Evolutionary conservation across 768 basidiomycete species (phyloP), one percentile per base, ranked within the genome.

Genomic region (Mycena albidolilacea): DNA sequence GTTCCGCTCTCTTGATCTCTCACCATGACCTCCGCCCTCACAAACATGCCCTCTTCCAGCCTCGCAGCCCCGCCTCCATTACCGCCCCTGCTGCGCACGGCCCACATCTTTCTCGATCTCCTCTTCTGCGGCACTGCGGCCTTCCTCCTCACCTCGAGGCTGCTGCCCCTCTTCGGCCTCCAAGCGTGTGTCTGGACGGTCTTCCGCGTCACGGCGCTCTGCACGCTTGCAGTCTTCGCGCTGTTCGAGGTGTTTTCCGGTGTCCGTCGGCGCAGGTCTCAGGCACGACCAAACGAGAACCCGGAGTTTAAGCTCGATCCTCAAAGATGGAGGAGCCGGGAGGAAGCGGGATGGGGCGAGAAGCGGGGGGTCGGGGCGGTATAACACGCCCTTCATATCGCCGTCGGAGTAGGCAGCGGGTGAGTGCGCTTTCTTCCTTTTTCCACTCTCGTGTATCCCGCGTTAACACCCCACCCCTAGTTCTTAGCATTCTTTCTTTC

Each of bases 131-230:
- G 11, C 5, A 43, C 63, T 9, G 9, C 46, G 0, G 63, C 73
- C 6, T 71, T 74, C 48, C 38, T 70, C 21, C 65, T 70, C 65
- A 74, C 73, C 17, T 55, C 44, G 10, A 69, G 64, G 3, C 69
- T 74, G 5, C 61, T 74, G 17, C 69, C 69, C 0, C 52, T 74
- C 64, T 59, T 74, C 44, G 61, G 54, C 2, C 64, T 74, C 7
- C 73, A 67, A n/a, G 14, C 54, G 1, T 14, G 61, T 8, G 0
- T 37, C 17, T 11, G 54, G 21, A 63, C 65, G 30, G 65, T 70
- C 59, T 9, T 63, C 14, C 73, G 69, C 2, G 73, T 74, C 0
- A 74, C 73, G 4, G 59, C 23, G 3, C 3, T 64, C 3, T 70
- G 39, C 54, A 70, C 73, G 1, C 41, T 69, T 44, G 23, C 57